phyloP scores from a whole-genome alignment of 495 filamentous ascomycete genomes.

The Penicillium dipodomyicola region DNA sequence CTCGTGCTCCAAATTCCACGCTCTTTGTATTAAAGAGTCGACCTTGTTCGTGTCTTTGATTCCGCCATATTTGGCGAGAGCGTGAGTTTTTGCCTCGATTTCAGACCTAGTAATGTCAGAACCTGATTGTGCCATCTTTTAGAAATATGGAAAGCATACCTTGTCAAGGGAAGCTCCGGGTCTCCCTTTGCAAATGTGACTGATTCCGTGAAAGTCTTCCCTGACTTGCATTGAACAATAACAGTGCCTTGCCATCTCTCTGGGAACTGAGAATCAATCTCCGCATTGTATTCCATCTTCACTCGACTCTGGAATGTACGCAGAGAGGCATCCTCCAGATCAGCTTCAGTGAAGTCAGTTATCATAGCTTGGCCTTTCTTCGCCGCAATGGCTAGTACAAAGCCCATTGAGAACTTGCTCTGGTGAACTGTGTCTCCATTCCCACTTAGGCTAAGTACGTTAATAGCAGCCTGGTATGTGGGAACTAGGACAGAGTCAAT shows the following conservation, averaged over 20 bases:
- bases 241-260: constrained; percentile 34
- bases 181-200: constrained; percentile 36
- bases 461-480: constrained; percentile 36
- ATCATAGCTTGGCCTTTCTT: constrained; percentile 39
- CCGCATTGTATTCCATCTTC: constrained; percentile 28
- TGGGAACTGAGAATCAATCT: constrained; percentile 34
- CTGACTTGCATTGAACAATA: constrained; percentile 31
- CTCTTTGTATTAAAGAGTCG: constrained; percentile 24
- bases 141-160: constrained; percentile 17
- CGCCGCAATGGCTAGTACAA: constrained; percentile 38
- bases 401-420: constrained; percentile 42
- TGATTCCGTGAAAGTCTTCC: constrained; percentile 25
- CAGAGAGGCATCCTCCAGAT: constrained; percentile 24
- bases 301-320: constrained; percentile 33
- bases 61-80: constrained; percentile 30
- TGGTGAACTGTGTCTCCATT: constrained; percentile 36
- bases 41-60: constrained; percentile 22
- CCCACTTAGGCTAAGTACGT: constrained; percentile 33
- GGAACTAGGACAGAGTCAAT: constrained; percentile 30
- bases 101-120: constrained; percentile 21
- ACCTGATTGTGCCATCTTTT: background rate
- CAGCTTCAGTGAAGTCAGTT: constrained; percentile 36
- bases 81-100: constrained; percentile 26
- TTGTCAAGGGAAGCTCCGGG: constrained; percentile 32
- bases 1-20: constrained; percentile 31